Base-by-base conservation (phyloP, 2,329 filamentous ascomycete genomes). In the Cladophialophora chaetospira region DNA sequence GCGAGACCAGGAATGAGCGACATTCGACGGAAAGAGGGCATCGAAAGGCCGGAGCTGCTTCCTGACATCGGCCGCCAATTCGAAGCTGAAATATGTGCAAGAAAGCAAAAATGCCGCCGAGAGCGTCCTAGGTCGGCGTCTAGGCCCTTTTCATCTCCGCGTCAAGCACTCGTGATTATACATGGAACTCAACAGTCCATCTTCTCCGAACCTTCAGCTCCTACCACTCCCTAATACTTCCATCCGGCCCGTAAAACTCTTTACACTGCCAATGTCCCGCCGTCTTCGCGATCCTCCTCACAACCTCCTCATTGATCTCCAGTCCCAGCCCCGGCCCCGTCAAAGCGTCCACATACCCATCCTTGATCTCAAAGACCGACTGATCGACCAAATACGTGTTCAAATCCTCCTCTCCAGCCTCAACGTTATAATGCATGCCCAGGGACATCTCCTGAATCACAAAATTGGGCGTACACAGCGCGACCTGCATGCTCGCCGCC, bases 361-460 rank as follows among this genome's bases (percentile, higher is more conserved):
- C 79, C n/a, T 80, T 77, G 4, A 90, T 82, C 36, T 83, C 75
- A 77, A 87, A 89, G 0, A 88, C 82, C 47, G 81, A 79, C 0
- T 83, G 78, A 63, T 89, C 82, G 66, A 81, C 82, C 1, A 85
- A 76, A 67, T 90, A 91, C 23, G 81, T 87, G 10, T 81, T 81
- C 53, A 89, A 73, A 67, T 89, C 87, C 63, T 84, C 77, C 2
- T 82, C 78, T 1, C 82, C 85, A 0, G 79, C 81, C 65, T 80
- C 79, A 3, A 72, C 71, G 64, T 92, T 92, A 68, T 91, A 92
- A 69, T 92, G 89, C 64, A 92, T 91, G 0, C 88, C 88, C 26
- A 91, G 67, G 51, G 84, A 87, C 88, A 89, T 89, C 70, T 90
- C 87, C 66, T 88, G 83, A 23, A 90, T 89, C 0, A 79, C 81